Base-by-base conservation (phyloP, 1,139 yeast species). In the Blastobotrys petasosporus region DNA sequence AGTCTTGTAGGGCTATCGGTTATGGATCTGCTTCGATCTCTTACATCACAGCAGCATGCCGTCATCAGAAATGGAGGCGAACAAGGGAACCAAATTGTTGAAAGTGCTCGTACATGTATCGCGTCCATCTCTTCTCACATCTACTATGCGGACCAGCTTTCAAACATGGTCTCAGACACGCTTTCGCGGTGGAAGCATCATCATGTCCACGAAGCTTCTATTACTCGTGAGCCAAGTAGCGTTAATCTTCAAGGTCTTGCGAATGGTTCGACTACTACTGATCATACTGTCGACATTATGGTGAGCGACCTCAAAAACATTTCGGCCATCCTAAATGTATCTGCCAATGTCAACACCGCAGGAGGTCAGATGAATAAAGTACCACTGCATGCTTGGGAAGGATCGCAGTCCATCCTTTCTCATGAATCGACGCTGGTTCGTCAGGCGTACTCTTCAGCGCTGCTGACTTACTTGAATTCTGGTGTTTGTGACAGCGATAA, bases 1-100 rank as follows among this genome's bases (percentile, higher is more conserved):
- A 86, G 83, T 60, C 79, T 90, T 76, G 82, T 88, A 53, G 97
- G 97, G 0, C 70, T 92, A 39, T 85, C 96, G 10, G 85, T 88
- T n/a, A 74, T 88, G 39, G 97, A 90, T 61, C 76, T 82, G 51
- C 71, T 85, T 62, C 78, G 84, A 51, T 77, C 78, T 42, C 65
- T 92, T 12, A 67, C 85, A 41, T 63, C 68, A 5, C 73, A 82
- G 45, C 94, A 87, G 59, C 65, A 79, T 17, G 65, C 70, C 15
- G 62, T 77, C 41, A 63, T 76, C 33, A 55, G 70, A 12, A 40
- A 47, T 31, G 30, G 45, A 10, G 50, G 30, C 2, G 34, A 23
- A 6, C 36, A 41, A n/a, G 12, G 13, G 12, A 36, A 37, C 37
- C 45, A 38, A 30, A 50, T 64, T 20, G 50, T 68, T 3, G 50